phyloP scores from a whole-genome alignment of 2,329 filamentous ascomycete species.

The Xylaria sp. region DNA sequence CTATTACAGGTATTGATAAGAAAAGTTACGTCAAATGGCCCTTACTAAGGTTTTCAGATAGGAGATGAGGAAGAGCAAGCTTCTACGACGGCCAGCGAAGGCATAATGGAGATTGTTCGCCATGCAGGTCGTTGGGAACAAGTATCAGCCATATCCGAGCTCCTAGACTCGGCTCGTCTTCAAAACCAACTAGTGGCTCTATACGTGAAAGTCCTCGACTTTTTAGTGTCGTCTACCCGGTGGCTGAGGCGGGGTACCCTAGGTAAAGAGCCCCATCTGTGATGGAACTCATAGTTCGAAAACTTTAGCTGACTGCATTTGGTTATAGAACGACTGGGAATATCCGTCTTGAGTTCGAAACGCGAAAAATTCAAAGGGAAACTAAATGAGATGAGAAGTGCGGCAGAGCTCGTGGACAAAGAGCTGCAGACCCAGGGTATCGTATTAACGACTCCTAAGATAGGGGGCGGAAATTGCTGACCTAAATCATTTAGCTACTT shows the following conservation, averaged over 20 bases:
- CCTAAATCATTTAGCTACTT: neutral
- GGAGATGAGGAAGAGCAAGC: slow-evolving; percentile 5
- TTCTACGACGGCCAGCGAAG: neutral
- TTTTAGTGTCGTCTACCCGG: slow-evolving; percentile 1
- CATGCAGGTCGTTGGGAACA: slow-evolving; percentile 8
- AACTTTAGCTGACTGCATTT: neutral
- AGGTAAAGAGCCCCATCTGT: neutral
- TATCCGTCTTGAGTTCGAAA: slow-evolving; percentile 4
- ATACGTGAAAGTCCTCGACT: slow-evolving; percentile 1
- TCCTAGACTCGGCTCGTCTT: neutral
- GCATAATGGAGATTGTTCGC: slow-evolving; percentile 7
- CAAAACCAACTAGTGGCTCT: neutral
- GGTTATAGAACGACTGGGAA: slow-evolving; percentile 4
- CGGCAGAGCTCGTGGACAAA: neutral
- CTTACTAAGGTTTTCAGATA: neutral
- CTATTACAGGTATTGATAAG: slow-evolving; percentile 3
- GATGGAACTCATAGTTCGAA: neutral
- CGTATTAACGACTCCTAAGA: neutral
- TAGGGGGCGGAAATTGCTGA: neutral
- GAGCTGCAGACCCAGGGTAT: slow-evolving; percentile 5
- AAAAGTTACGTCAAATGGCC: neutral
- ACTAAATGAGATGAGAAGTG: neutral
- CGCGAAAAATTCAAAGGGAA: slow-evolving; percentile 6
- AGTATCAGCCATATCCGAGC: neutral
- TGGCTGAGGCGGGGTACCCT: slow-evolving; percentile 4